Evolutionary conservation across 768 basidiomycete species (phyloP), one percentile per base, ranked within the genome.

Genomic region (Nidularia pulvinata): DNA sequence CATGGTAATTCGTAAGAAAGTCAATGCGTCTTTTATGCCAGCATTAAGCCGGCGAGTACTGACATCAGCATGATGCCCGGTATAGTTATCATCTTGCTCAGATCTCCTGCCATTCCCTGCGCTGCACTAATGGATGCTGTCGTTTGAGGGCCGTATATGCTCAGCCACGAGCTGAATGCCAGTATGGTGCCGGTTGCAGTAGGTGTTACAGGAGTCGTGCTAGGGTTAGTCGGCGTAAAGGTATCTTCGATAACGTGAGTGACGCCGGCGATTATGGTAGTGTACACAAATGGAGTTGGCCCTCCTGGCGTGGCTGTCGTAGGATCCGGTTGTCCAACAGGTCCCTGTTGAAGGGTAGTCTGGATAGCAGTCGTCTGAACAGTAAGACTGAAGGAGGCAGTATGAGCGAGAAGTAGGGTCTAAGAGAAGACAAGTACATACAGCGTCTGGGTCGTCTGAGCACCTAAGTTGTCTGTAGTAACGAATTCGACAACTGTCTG

Each of bases 291-390:
- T 0, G 79, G 79, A 0, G 78, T 83, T 32, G 75, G 74, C 2
- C 76, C 81, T 5, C 77, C 75, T 33, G 81, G 71, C 2, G 67
- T 61, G 19, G 58, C 65, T 2, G 65, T 67, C 25, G 68, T 71
- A 4, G 78, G 33, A 2, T 61, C 73, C 22, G 84, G 83, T 57
- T 80, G 77, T 6, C 78, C 87, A 0, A 88, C 86, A 3, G 85
- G 83, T 0, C 83, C 84, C 53, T 69, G 73, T 57, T 76, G 71
- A 2, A 9, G 10, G 11, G 49, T 50, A 6, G 33, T 35, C 10
- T 55, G 53, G 5, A 65, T 61, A 1, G 64, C 50, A 2, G 63
- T 37, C 1, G 61, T n/a, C n/a, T n/a, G n/a, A n/a, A n/a, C n/a
- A n/a, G n/a, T n/a, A n/a, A n/a, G n/a, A n/a, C n/a, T n/a, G n/a